Evolutionary conservation across 805 yeast species (phyloP).

Genomic region (Wilhelminamyces savonicus): DNA sequence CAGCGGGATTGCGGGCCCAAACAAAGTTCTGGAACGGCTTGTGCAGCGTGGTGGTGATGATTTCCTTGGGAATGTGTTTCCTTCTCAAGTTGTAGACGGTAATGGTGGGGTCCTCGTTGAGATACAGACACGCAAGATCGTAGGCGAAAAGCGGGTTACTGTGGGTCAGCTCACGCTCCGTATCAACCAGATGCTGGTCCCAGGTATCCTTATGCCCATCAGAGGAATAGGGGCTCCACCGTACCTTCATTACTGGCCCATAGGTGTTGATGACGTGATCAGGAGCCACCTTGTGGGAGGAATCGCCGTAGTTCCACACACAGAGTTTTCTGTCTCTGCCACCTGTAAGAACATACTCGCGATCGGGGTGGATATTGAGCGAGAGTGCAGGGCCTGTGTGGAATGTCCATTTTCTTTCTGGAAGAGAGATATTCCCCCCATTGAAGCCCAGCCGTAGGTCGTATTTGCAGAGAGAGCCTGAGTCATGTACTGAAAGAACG

Average conservation of each 20-base stretch:
- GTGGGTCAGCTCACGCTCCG: no score
- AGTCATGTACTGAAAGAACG: slow-evolving; percentile 78
- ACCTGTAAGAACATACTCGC: slow-evolving; percentile 80
- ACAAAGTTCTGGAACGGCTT: slow-evolving; percentile 37
- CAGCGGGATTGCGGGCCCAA: slow-evolving; percentile 27
- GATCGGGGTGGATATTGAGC: slow-evolving; percentile 80
- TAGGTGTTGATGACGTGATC: slow-evolving; percentile 69
- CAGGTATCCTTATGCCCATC: slow-evolving; percentile 10
- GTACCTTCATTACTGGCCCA: slow-evolving; percentile 69
- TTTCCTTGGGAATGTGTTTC: slow-evolving; percentile 69
- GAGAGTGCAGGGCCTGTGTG: slow-evolving; percentile 90
- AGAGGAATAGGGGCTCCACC: slow-evolving; percentile 46
- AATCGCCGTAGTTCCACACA: slow-evolving; percentile 54
- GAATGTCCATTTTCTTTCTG: slow-evolving; percentile 77
- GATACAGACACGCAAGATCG: slow-evolving; percentile 66
- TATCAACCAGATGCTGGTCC: slow-evolving; percentile 18
- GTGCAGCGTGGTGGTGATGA: slow-evolving; percentile 45
- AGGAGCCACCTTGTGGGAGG: slow-evolving; percentile 36
- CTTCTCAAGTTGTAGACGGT: slow-evolving; percentile 66
- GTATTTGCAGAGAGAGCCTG: slow-evolving; percentile 82
- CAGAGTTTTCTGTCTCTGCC: slow-evolving; percentile 85
- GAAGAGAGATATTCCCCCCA: slow-evolving; percentile 22
- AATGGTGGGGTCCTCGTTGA: slow-evolving; percentile 66
- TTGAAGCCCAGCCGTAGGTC: slow-evolving; percentile 52
- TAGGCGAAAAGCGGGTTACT: slow-evolving; percentile 44